Percentiles rank a stretch among this genome's conserved stretches.
Conservation (phyloP, 163 green algal species). For the Volvox carteri region DNA sequence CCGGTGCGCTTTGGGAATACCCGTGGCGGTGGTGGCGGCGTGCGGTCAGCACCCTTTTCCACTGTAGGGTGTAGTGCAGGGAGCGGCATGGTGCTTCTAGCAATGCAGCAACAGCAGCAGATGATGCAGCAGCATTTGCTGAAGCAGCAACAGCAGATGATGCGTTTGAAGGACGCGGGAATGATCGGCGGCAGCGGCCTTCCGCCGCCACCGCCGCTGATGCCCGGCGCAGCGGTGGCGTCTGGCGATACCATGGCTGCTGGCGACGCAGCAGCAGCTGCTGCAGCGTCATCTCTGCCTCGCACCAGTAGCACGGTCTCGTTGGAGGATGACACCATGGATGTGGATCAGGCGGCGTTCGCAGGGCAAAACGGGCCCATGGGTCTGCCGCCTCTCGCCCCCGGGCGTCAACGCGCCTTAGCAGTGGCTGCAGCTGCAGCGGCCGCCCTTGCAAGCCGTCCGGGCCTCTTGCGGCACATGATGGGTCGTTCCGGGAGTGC, state of each 20-base stretch:
- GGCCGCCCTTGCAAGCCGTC: background rate
- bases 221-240: background rate
- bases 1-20: slow-evolving; percentile 36
- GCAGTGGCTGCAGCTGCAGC: slow-evolving; percentile 19
- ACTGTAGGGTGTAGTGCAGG: background rate
- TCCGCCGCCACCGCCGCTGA: slow-evolving; percentile 37
- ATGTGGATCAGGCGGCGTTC: background rate
- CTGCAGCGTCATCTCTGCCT: background rate
- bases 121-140: slow-evolving; percentile 31
- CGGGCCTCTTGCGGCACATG: slow-evolving; percentile 30
- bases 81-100: background rate
- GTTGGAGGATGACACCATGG: slow-evolving; percentile 8
- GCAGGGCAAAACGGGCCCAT: background rate
- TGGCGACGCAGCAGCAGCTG: background rate
- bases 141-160: slow-evolving; percentile 47
- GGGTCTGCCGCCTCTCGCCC: slow-evolving; percentile 39
- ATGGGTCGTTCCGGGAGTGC: background rate
- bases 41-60: background rate
- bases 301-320: slow-evolving; percentile 21
- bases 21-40: background rate
- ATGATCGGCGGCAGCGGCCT: background rate
- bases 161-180: slow-evolving; percentile 42
- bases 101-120: slow-evolving; percentile 51
- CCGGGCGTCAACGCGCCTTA: slow-evolving; percentile 4
- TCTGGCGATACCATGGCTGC: background rate